Conservation (phyloP, 176 grass and related monocot species). For the Oryza meridionalis region DNA sequence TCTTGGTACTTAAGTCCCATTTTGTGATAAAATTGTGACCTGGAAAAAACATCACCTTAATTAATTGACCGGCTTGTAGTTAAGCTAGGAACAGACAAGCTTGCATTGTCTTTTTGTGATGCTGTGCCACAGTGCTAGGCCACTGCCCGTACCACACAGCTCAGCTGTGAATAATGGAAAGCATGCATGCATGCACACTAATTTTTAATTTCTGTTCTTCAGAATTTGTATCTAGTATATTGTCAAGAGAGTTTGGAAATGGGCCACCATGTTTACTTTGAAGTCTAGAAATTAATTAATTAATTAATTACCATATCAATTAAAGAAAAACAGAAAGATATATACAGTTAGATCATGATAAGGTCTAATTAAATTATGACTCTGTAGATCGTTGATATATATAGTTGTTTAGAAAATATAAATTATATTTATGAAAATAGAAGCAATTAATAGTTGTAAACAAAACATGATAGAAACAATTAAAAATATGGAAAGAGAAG, state of each 20-base stretch:
- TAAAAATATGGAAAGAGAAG: not conserved
- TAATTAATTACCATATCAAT: not conserved
- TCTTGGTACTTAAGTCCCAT: not conserved
- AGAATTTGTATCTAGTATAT: not conserved
- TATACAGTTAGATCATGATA: not conserved
- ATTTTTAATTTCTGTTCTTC: not conserved
- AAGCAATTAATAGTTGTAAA: not conserved
- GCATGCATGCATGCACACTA: not conserved
- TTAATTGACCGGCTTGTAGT: not conserved
- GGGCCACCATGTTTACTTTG: not conserved
- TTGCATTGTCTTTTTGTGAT: not conserved
- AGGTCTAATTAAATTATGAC: too few relatives aligned
- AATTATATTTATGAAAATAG: not conserved
- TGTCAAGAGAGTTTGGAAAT: not conserved
- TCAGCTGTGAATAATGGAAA: not conserved
- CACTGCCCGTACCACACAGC: not conserved
- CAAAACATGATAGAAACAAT: not conserved
- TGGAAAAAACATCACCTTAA: not conserved
- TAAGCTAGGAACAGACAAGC: not conserved
- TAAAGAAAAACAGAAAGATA: not conserved
- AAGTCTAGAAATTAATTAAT: not conserved
- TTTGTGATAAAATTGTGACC: not conserved
- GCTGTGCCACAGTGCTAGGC: not conserved
- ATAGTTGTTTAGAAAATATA: not conserved
- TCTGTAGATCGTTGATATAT: not conserved